Evolutionary conservation across 2,329 filamentous ascomycete genomes (phyloP), one percentile per base, ranked within the genome.

Genomic region (Penicillium palitans): DNA sequence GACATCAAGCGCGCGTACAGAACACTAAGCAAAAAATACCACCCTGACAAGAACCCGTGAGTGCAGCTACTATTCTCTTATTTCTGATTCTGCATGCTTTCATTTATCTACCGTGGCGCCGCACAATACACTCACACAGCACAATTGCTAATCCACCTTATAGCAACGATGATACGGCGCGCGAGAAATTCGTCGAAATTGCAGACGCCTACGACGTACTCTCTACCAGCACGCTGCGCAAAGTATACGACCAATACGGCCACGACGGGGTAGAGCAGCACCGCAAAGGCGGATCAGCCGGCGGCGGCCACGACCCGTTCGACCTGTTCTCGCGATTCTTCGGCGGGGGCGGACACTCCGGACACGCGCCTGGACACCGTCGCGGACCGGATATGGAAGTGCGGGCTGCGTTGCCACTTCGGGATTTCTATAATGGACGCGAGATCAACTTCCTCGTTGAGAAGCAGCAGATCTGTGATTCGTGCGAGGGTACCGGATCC

Each of bases 321-420:
- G 95, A 99, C 75, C 81, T 99, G 42, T 99, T 99, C 82, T 92
- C 88, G 55, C 89, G 91, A 66, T 98, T 99, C 84, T 99, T 99
- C 72, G 95, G 95, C 62, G 93, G 93, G 24, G 89, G 85, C 39
- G 92, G 92, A 10, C 91, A 95, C 76, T 96, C 90, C 63, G 89
- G 89, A 17, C 79, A 89, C 67, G 86, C 87, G 49, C 80, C 83
- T 6, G 88, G 88, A 37, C 88, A 95, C 74, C 87, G 92, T 31
- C 84, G 87, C 33, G 95, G 95, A 0, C 93, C 89, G 52, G 91
- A 96, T 72, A 90, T 96, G 83, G 93, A 98, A 79, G 86, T 96
- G 56, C 86, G 89, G 60, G 84, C 99, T 29, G 83, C 84, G 45
- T 81, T 98, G 35, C 85, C 92, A 1, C 83, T 99, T 53, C 85